Evolutionary conservation across 768 basidiomycete species (phyloP).

Genomic region (Bullera alba): DNA sequence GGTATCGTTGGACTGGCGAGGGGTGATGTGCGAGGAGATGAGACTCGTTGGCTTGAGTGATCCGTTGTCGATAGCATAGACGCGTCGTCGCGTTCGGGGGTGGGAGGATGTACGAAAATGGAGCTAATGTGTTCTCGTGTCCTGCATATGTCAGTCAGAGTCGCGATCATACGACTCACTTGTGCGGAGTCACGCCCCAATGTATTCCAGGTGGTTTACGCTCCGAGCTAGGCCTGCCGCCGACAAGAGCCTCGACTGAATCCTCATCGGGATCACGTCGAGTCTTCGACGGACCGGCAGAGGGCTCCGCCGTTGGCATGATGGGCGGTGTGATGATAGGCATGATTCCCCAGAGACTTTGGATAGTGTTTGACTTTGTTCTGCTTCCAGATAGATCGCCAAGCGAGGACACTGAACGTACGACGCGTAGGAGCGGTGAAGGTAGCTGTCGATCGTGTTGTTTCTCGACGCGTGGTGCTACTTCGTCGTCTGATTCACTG

Average conservation of each 20-base stretch:
- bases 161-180: slow-evolving; percentile 11
- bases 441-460: too few species aligned
- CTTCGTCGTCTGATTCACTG: too few species aligned
- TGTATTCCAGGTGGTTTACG: background rate
- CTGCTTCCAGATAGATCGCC: too few species aligned
- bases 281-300: too few species aligned
- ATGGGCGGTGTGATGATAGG: too few species aligned
- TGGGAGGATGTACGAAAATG: slow-evolving; percentile 39
- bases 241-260: slow-evolving; percentile 20
- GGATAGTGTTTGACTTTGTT: too few species aligned
- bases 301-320: too few species aligned
- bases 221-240: too few species aligned
- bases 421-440: too few species aligned
- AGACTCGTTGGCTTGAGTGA: background rate
- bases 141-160: slow-evolving; percentile 6
- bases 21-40: slow-evolving; percentile 13
- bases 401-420: too few species aligned
- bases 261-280: slow-evolving; percentile 29
- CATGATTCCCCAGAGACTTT: too few species aligned
- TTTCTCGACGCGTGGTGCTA: too few species aligned
- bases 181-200: slow-evolving; percentile 6
- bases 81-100: slow-evolving; percentile 25
- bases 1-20: slow-evolving; percentile 8
- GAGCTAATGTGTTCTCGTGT: slow-evolving; percentile 19
- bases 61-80: background rate